Base-by-base conservation (phyloP, 768 basidiomycete species). In the Rhizopogon vulgaris region DNA sequence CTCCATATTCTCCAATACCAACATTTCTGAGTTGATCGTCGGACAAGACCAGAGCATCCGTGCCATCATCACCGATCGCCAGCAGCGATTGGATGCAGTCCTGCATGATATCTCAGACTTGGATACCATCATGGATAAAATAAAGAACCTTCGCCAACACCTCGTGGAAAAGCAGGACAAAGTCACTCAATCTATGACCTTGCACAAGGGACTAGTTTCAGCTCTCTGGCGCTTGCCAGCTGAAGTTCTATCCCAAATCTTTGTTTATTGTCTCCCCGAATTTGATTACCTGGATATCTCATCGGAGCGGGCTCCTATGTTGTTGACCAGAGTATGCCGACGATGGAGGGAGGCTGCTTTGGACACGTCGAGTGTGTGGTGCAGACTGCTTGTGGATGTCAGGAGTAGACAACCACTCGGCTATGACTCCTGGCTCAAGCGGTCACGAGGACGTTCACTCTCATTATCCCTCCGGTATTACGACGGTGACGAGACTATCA, bases 191-290 rank as follows among this genome's bases (percentile, higher is more conserved):
- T 63, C 59, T 10, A 56, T 65, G 51, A 41, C 55, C 3, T 48
- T 28, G 3, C 63, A 68, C 42, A 54, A 37, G 11, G 58, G 63
- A 3, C 58, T 69, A 1, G 32, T 63, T 18, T 62, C 61, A 14
- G 56, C 28, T 30, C 28, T 30, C 8, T 30, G 28, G 28, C 28
- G 28, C 6, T 30, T 30, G 0, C 28, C 28, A 6, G 45, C 71
- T 1, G 79, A 80, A 59, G 58, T 80, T 3, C 68, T 71, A 28
- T 69, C 71, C 34, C 74, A 78, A 61, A 74, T 81, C 28, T 79
- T 79, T 58, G 58, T 60, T 9, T 65, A 68, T 17, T 74, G 71
- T 55, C 57, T 72, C n/a, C 58, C 64, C 6, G 15, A 49, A 0
- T 58, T 63, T 17, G 49, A 58, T 0, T 45, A 60, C 45, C 55